phyloP scores from a whole-genome alignment of 73 alveolate genomes.

The Paramecium tetraurelia region DNA sequence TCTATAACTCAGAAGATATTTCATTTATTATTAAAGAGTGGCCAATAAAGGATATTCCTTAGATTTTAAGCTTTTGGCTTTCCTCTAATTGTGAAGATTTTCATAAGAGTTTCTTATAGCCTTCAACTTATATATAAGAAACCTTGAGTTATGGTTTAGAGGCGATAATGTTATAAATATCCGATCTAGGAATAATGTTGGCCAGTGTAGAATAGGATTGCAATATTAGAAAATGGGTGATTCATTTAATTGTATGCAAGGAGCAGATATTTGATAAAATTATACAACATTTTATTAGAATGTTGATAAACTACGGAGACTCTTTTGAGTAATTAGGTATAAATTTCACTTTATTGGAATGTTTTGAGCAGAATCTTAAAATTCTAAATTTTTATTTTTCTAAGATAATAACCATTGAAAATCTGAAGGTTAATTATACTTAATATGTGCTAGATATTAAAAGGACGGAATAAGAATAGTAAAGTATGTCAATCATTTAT shows the following conservation, averaged over 20 bases:
- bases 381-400: neutral
- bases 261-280: neutral
- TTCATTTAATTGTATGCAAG: neutral
- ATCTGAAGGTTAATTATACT: neutral
- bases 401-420: neutral
- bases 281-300: neutral
- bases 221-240: neutral
- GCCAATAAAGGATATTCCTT: neutral
- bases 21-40: neutral
- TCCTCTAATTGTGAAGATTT: neutral
- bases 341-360: neutral
- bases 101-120: neutral
- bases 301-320: neutral
- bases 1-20: neutral
- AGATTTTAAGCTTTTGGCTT: neutral
- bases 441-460: neutral
- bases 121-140: neutral
- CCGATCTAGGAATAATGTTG: neutral
- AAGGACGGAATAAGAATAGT: neutral
- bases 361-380: neutral
- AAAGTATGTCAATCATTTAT: neutral
- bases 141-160: neutral
- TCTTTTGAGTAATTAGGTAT: neutral
- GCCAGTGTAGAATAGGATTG: neutral
- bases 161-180: neutral